Evolutionary conservation across 768 basidiomycete genomes (phyloP).

Genomic region (Lyophyllum semitale): DNA sequence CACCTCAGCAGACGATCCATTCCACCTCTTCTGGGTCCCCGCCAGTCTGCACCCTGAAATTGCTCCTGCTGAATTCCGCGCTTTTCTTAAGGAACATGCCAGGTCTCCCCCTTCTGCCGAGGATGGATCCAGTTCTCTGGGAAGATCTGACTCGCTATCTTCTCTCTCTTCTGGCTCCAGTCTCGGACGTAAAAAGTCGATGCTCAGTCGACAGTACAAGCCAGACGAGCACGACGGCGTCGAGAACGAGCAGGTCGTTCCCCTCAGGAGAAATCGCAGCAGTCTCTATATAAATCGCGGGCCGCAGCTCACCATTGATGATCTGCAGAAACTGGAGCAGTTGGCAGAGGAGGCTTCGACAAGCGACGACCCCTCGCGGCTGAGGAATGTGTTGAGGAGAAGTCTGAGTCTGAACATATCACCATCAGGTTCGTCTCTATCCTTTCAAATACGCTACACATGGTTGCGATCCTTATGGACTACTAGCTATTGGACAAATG

Average conservation of each 20-base stretch:
- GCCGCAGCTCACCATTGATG: slow-evolving; percentile 89
- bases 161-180: slow-evolving; percentile 42
- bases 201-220: slow-evolving; percentile 93
- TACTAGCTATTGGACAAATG: slow-evolving; percentile 65
- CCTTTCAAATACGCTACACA: slow-evolving; percentile 7
- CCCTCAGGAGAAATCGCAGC: slow-evolving; percentile 68
- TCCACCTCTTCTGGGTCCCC: slow-evolving; percentile 98
- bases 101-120: slow-evolving; percentile 58
- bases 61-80: slow-evolving; percentile 93
- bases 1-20: slow-evolving; percentile 68
- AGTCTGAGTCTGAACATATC: slow-evolving; percentile 87
- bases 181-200: slow-evolving; percentile 85
- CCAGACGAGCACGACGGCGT: slow-evolving; percentile 78
- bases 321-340: slow-evolving; percentile 92
- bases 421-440: slow-evolving; percentile 70
- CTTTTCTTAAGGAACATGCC: slow-evolving; percentile 93
- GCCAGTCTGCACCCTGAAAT: slow-evolving; percentile 96
- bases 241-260: slow-evolving; percentile 67
- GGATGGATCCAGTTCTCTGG: slow-evolving; percentile 35
- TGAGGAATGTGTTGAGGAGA: slow-evolving; percentile 78
- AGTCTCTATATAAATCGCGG: slow-evolving; percentile 67
- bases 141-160: slow-evolving; percentile 46
- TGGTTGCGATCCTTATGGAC: slow-evolving; percentile 16
- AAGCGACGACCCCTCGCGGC: slow-evolving; percentile 79
- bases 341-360: slow-evolving; percentile 87